Percentiles rank a stretch among this genome's conserved stretches.
These are phyloP conservation scores for Pseudomicrostroma phylloplanum DNA, from an alignment of 1,284 basidiomycete genomes.

Conservation along the genomic window DNA sequence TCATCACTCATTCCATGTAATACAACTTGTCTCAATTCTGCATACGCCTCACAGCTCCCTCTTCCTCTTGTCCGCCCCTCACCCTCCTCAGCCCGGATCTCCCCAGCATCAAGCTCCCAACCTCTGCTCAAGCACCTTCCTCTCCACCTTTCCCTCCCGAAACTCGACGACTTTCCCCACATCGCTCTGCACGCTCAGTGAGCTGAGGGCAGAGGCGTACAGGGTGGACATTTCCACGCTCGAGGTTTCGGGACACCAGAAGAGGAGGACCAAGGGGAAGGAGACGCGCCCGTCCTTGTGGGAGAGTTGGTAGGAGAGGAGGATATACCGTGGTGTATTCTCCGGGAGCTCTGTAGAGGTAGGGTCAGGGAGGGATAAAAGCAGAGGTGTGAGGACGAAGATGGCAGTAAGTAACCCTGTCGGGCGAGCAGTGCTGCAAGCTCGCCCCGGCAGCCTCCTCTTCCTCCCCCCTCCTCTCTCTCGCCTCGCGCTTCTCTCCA, in stretches of 20 bases:
- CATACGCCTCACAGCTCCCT: too few species aligned
- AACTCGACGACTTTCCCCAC: slow-evolving; percentile 44
- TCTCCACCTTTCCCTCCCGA: slow-evolving; percentile 30
- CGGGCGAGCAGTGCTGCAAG: not conserved
- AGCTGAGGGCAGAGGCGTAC: slow-evolving; percentile 45
- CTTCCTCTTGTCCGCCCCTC: too few species aligned
- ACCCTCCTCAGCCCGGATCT: too few species aligned
- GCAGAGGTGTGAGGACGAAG: not conserved
- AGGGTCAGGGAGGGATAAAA: not conserved
- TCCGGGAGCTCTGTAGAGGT: slow-evolving; percentile 75
- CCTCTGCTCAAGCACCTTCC: slow-evolving; percentile 21
- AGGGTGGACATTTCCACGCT: slow-evolving; percentile 42
- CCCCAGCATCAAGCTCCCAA: slow-evolving; percentile 26
- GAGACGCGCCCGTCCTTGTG: slow-evolving; percentile 78
- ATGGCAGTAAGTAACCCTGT: not conserved
- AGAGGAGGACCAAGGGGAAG: slow-evolving; percentile 53
- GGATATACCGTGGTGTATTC: slow-evolving; percentile 77
- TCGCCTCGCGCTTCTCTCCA: not conserved
- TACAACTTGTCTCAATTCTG: too few species aligned
- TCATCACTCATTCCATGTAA: too few species aligned
- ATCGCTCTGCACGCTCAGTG: slow-evolving; percentile 36
- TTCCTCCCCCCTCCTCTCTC: too few species aligned
- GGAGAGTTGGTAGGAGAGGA: slow-evolving; percentile 73
- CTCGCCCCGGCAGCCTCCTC: too few species aligned
- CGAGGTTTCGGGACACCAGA: slow-evolving; percentile 43